A percentile compares a stretch with the other conserved stretches of the same genome.
phyloP scores from a whole-genome alignment of 345 rosid genomes.

The Mercurialis annua region DNA sequence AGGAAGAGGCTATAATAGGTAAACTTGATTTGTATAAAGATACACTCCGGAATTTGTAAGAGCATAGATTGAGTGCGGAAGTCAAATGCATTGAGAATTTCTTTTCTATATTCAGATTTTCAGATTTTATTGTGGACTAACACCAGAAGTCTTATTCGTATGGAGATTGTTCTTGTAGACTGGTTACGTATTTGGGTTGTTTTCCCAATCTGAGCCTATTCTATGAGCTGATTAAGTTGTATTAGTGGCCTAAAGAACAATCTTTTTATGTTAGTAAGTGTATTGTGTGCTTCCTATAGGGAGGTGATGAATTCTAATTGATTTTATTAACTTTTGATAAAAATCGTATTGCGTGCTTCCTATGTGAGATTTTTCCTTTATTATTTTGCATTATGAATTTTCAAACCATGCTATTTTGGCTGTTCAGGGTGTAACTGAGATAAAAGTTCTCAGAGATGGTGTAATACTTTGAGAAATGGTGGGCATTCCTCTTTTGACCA shows the following conservation, averaged over 20 bases:
- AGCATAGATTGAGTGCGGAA: not conserved
- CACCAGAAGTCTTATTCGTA: not conserved
- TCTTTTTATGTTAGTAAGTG: not conserved
- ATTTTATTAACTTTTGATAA: too few relatives aligned
- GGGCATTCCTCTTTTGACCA: slow-evolving; percentile 96
- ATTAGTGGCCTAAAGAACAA: not conserved
- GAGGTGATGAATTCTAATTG: too few relatives aligned
- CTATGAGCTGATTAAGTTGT: not conserved
- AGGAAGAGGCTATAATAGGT: slow-evolving; percentile 39
- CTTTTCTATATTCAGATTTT: slow-evolving; percentile 7
- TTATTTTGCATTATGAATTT: slow-evolving; percentile 8
- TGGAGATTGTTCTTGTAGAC: slow-evolving; percentile 12
- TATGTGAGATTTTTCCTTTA: too few relatives aligned
- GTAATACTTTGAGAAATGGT: slow-evolving; percentile 93
- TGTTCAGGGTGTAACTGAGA: slow-evolving; percentile 64
- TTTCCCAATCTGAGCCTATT: not conserved
- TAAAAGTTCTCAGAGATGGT: slow-evolving; percentile 94
- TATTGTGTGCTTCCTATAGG: too few relatives aligned
- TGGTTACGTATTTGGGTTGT: slow-evolving; percentile 3
- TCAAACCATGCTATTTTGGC: slow-evolving; percentile 30
- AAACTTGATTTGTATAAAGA: not conserved
- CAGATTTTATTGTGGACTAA: slow-evolving; percentile 8
- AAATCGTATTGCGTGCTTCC: too few relatives aligned
- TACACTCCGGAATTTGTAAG: not conserved
- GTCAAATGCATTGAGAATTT: slow-evolving; percentile 4